Base-by-base conservation (phyloP, 208 protist genomes). In the Crithidia sp. region DNA sequence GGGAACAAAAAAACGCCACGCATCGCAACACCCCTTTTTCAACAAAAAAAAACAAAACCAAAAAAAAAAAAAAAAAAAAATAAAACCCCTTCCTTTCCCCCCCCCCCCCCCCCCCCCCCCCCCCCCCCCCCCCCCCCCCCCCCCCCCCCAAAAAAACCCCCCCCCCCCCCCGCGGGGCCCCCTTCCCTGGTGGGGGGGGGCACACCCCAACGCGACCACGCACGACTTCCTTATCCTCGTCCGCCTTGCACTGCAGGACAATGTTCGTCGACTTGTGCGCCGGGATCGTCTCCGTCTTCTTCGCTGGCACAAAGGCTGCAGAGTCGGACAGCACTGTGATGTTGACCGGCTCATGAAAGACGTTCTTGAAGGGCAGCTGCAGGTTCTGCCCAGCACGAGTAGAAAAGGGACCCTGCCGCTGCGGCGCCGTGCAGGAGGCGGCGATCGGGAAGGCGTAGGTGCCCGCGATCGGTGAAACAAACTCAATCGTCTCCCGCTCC, bases 371-470 rank as follows among this genome's bases (percentile, higher is more conserved):
- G 12, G 88, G 87, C 50, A 99, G 77, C 36, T 70, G 55, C 14
- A 81, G 80, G 19, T 77, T 84, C 72, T 93, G 86, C 3, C 82
- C 88, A 13, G 77, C 43, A 36, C 86, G 87, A 37, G 98, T 69
- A n/a, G 71, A 40, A 49, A 98, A 88, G 0, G 98, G 98, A 0
- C 98, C 98, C 74, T 98, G 97, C 19, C 94, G 95, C 82, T 96
- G 79, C 13, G 98, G 97, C 37, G 83, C 78, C 12, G 89, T 78
- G 71, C 97, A 98, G 14, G 77, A 82, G 4, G 95, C 96, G 37
- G 93, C 58, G 57, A 99, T 87, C 16, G 90, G 83, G 73, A 98
- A 98, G 19, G 70, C 79, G 87, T 98, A 99, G 53, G 90, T 86
- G 19, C 98, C 98, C 2, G 89, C 98, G 10, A 79, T 66, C 3